These are phyloP conservation scores for Pleurotus eryngii DNA, from an alignment of 768 basidiomycete species.

Conservation along the genomic window DNA sequence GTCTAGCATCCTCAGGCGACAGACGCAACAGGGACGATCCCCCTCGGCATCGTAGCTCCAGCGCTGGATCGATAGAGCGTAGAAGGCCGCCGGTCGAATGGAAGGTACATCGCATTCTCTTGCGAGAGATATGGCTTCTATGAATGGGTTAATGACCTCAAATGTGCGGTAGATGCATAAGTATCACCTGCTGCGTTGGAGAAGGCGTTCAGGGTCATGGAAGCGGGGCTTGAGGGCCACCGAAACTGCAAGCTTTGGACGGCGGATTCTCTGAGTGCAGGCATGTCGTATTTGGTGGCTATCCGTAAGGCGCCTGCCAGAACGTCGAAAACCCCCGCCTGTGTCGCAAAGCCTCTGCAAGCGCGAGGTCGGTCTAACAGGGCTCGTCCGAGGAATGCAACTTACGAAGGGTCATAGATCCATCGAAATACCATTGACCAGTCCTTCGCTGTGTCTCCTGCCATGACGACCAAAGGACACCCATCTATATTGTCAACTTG, in stretches of 20 bases:
- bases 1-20: slow-evolving; percentile 23
- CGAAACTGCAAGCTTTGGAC: slow-evolving; percentile 17
- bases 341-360: slow-evolving; percentile 20
- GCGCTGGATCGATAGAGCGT: slow-evolving; percentile 31
- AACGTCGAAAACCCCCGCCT: slow-evolving; percentile 19
- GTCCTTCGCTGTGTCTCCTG: slow-evolving; percentile 19
- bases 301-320: slow-evolving; percentile 27
- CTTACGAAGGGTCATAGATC: slow-evolving; percentile 32
- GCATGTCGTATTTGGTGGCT: slow-evolving; percentile 34
- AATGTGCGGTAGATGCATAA: neutral
- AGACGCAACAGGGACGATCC: slow-evolving; percentile 26
- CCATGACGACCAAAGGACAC: slow-evolving; percentile 25
- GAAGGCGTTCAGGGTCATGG: slow-evolving; percentile 24
- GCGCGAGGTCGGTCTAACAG: neutral
- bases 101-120: slow-evolving; percentile 30
- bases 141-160: neutral
- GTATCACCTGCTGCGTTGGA: slow-evolving; percentile 28
- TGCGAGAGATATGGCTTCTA: slow-evolving; percentile 32
- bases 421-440: slow-evolving; percentile 27
- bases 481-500: slow-evolving; percentile 26
- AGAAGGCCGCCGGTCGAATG: slow-evolving; percentile 37
- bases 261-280: slow-evolving; percentile 22
- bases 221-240: slow-evolving; percentile 26
- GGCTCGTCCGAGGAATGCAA: neutral
- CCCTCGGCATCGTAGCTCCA: slow-evolving; percentile 23